A percentile compares a stretch with the other conserved stretches of the same genome.
Conservation (phyloP, 768 basidiomycete genomes). For the Tylopilus sp. region DNA sequence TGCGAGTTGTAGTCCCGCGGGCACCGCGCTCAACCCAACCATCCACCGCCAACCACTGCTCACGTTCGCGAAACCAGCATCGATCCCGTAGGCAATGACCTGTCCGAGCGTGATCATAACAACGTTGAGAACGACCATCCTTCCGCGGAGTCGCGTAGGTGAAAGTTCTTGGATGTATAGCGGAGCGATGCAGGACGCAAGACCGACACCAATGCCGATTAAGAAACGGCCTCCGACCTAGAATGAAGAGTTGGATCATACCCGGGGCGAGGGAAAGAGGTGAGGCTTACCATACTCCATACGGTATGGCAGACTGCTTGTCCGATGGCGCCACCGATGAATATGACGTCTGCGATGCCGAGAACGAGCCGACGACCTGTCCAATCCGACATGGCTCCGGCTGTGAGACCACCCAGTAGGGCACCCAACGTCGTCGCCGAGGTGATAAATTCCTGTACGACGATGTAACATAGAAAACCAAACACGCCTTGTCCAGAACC, state of each 20-base stretch:
- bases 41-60: slow-evolving; percentile 78
- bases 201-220: slow-evolving; percentile 70
- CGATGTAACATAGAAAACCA: not conserved
- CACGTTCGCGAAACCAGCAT: slow-evolving; percentile 59
- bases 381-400: slow-evolving; percentile 69
- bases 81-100: slow-evolving; percentile 74
- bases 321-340: slow-evolving; percentile 69
- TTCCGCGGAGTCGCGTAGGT: slow-evolving; percentile 67
- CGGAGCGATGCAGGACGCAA: slow-evolving; percentile 76
- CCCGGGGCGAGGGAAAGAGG: not conserved
- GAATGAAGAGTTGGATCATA: not conserved
- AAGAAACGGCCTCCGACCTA: slow-evolving; percentile 72
- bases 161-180: slow-evolving; percentile 84
- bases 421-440: slow-evolving; percentile 78
- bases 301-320: slow-evolving; percentile 71
- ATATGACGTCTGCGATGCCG: slow-evolving; percentile 64
- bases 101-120: slow-evolving; percentile 81
- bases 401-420: slow-evolving; percentile 66
- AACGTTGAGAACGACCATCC: slow-evolving; percentile 80
- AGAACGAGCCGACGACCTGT: slow-evolving; percentile 65
- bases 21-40: slow-evolving; percentile 73
- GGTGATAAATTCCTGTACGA: slow-evolving; percentile 69
- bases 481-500: not conserved
- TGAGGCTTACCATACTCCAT: slow-evolving; percentile 56
- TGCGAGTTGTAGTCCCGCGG: slow-evolving; percentile 60